A percentile compares a stretch with the other conserved stretches of the same genome.
phyloP scores from a whole-genome alignment of 768 basidiomycete species.

The Amanita inopinata region DNA sequence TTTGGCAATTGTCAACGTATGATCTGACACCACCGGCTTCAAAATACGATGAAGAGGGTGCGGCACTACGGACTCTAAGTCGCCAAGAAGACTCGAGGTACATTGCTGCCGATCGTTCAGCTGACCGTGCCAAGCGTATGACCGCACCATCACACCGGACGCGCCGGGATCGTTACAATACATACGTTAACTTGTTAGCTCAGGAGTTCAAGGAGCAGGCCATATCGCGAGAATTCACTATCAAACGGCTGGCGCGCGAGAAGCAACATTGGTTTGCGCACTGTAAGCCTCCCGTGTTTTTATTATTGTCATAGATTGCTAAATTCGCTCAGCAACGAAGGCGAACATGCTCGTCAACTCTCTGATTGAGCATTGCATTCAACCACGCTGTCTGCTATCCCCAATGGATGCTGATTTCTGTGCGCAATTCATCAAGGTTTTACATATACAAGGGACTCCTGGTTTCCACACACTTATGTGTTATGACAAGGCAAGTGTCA shows the following conservation, averaged over 20 bases:
- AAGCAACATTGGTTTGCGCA: slow-evolving; percentile 79
- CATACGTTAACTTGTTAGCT: slow-evolving; percentile 46
- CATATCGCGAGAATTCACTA: slow-evolving; percentile 57
- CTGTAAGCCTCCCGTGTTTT: too few relatives aligned
- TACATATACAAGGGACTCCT: slow-evolving; percentile 83
- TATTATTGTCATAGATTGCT: slow-evolving; percentile 7
- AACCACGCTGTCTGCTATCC: slow-evolving; percentile 86
- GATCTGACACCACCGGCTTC: slow-evolving; percentile 73
- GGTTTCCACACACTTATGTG: slow-evolving; percentile 80
- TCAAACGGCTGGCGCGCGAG: slow-evolving; percentile 69
- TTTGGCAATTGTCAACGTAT: slow-evolving; percentile 93
- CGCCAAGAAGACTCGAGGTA: slow-evolving; percentile 60
- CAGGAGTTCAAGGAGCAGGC: slow-evolving; percentile 74
- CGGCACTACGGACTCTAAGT: slow-evolving; percentile 48
- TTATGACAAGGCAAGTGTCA: slow-evolving; percentile 72
- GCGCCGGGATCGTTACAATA: slow-evolving; percentile 56
- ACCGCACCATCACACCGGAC: slow-evolving; percentile 49
- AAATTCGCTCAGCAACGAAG: slow-evolving; percentile 27
- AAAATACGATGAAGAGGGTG: slow-evolving; percentile 74
- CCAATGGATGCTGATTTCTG: slow-evolving; percentile 96
- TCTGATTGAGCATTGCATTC: slow-evolving; percentile 85
- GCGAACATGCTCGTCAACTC: slow-evolving; percentile 43
- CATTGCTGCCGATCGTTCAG: slow-evolving; percentile 59
- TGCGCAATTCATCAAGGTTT: slow-evolving; percentile 78
- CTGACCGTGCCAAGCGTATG: slow-evolving; percentile 50